A percentile compares a stretch with the other conserved stretches of the same genome.
Conservation (phyloP, 345 rosid species). For the Brassica napus region DNA sequence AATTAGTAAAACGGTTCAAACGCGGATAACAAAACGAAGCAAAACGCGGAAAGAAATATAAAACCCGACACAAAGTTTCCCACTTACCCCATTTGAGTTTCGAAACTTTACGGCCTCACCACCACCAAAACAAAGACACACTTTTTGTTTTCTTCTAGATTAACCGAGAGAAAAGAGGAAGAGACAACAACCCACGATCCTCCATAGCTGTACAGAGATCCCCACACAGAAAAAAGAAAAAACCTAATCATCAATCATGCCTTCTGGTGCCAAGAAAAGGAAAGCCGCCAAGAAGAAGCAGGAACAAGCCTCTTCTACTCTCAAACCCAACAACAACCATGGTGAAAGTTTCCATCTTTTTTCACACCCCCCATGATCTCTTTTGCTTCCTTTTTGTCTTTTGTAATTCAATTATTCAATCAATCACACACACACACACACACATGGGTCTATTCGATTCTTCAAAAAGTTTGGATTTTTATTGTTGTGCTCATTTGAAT, state of each 20-base stretch:
- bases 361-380: not conserved
- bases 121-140: not conserved
- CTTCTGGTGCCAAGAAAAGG: slow-evolving; percentile 83
- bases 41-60: slow-evolving; percentile 18
- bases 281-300: slow-evolving; percentile 92
- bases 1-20: slow-evolving; percentile 18
- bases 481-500: slow-evolving; percentile 9
- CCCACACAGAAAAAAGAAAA: slow-evolving; percentile 8
- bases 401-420: slow-evolving; percentile 39
- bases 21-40: slow-evolving; percentile 24
- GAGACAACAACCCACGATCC: slow-evolving; percentile 36
- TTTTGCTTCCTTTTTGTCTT: not conserved
- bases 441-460: not conserved
- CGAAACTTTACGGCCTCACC: slow-evolving; percentile 17
- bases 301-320: slow-evolving; percentile 48
- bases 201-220: slow-evolving; percentile 41
- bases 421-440: not conserved
- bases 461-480: slow-evolving; percentile 21
- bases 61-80: slow-evolving; percentile 20
- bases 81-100: slow-evolving; percentile 34
- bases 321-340: slow-evolving; percentile 39
- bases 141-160: not conserved
- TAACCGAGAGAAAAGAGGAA: slow-evolving; percentile 24
- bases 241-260: slow-evolving; percentile 53
- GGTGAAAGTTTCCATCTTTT: slow-evolving; percentile 34